Evolutionary conservation across 1,284 basidiomycete species (phyloP), one percentile per base, ranked within the genome.

Genomic region (Fomitopsis betulina): DNA sequence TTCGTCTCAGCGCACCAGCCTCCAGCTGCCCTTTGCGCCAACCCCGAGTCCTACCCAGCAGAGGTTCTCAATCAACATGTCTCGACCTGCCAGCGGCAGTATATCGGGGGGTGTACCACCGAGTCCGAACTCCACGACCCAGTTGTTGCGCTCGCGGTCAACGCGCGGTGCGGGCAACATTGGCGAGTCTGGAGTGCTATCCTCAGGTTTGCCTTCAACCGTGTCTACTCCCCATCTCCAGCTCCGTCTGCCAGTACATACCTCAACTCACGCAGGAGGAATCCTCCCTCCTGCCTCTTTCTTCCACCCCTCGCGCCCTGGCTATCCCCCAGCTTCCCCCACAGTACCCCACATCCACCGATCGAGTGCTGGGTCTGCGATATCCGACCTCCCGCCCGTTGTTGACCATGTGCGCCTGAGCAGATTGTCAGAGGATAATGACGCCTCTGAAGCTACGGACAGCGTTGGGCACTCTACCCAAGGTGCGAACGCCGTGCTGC

Each of bases 251-350:
- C 33, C 49, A 43, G 37, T 53, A n/a, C 53, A 50, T 47, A 58
- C 63, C 27, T 59, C 62, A 33, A 86, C 87, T 0, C 86, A 90
- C 70, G 84, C 85, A 17, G 82, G 84, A 45, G 89, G 88, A 30
- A 86, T 91, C 21, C 82, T 85, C 56, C 88, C 89, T 25, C 82
- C 89, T 19, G 81, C 86, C 10, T 85, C 85, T 6, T 90, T 91
- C 73, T 91, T 91, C 67, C 81, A 79, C 30, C 87, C 89, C 5
- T 81, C 83, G 10, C 77, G 83, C 54, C 88, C 85, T 0, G 72
- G 69, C 32, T 76, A 76, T 51, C 74, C 53, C 62, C 77, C 67
- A 54, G 54, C 69, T 33, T 60, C 69, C 43, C 65, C 66, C 40
- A 62, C 64, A 39, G 67, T 70, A 35, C 64, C 68, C 19, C 60